Conservation (phyloP, 2,329 filamentous ascomycete genomes). For the Cryphonectria parasitica region DNA sequence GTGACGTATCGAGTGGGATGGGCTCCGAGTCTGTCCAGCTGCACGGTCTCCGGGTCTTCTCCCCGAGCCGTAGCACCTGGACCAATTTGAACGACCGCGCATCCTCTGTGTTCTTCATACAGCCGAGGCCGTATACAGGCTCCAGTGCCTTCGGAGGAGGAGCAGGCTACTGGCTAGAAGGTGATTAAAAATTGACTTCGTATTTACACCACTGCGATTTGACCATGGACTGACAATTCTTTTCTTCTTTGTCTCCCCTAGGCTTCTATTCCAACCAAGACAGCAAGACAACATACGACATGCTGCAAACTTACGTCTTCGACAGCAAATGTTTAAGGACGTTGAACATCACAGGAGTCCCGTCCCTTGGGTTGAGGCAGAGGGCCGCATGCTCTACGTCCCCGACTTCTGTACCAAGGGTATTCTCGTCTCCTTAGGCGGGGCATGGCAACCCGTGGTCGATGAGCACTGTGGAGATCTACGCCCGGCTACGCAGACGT, state of each 20-base stretch:
- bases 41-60: background rate
- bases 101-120: background rate
- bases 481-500: slow-evolving; percentile 24
- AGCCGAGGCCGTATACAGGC: background rate
- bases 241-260: background rate
- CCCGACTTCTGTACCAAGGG: slow-evolving; percentile 15
- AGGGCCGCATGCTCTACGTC: slow-evolving; percentile 13
- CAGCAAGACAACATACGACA: background rate
- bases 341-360: background rate
- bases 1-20: background rate
- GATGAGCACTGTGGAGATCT: slow-evolving; percentile 30
- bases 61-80: background rate
- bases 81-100: background rate
- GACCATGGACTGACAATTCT: background rate
- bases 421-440: slow-evolving; percentile 6
- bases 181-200: background rate
- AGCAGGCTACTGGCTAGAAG: background rate
- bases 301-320: background rate
- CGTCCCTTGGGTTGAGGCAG: background rate
- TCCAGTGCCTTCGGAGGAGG: background rate
- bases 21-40: background rate
- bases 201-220: background rate
- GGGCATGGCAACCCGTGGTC: slow-evolving; percentile 12
- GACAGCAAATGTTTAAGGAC: background rate
- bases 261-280: background rate